Evolutionary conservation across 495 filamentous ascomycete genomes (phyloP).

Genomic region (Glutinoglossum americanum): DNA sequence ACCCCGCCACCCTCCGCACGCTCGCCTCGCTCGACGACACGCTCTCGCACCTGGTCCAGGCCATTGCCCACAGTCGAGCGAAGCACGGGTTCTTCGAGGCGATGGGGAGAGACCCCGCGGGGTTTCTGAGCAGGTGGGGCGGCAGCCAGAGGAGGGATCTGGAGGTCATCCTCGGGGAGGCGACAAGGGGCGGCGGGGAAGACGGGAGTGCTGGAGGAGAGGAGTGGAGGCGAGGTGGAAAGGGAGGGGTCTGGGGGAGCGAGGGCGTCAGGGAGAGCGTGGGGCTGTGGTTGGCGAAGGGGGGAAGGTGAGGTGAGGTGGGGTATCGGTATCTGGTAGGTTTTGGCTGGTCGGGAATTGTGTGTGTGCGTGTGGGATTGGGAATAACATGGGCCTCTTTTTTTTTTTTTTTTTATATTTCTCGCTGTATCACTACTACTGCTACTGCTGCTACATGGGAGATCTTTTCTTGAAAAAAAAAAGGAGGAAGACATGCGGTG

Average conservation of each 20-base stretch:
- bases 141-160: conserved; percentile 75
- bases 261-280: conserved; percentile 4
- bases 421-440: too few species aligned
- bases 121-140: conserved; percentile 65
- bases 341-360: too few species aligned
- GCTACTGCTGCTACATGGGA: too few species aligned
- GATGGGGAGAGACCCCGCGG: conserved; percentile 58
- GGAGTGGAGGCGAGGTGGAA: conserved; percentile 36
- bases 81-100: conserved; percentile 66
- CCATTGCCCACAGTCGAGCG: conserved; percentile 54
- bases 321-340: too few species aligned
- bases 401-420: too few species aligned
- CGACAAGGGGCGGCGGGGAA: conserved; percentile 38
- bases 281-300: conserved; percentile 1
- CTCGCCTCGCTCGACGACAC: conserved; percentile 62
- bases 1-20: conserved; percentile 41
- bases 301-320: neutral
- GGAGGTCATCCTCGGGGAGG: conserved; percentile 74
- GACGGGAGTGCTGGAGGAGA: conserved; percentile 32
- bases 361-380: too few species aligned
- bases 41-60: conserved; percentile 56
- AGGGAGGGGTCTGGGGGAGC: conserved; percentile 28
- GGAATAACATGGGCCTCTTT: too few species aligned
- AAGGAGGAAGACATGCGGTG: too few species aligned
- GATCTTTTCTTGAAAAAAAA: too few species aligned